Conservation (phyloP, 192 early-diverging fungal species). For the Coemansia sp. region DNA sequence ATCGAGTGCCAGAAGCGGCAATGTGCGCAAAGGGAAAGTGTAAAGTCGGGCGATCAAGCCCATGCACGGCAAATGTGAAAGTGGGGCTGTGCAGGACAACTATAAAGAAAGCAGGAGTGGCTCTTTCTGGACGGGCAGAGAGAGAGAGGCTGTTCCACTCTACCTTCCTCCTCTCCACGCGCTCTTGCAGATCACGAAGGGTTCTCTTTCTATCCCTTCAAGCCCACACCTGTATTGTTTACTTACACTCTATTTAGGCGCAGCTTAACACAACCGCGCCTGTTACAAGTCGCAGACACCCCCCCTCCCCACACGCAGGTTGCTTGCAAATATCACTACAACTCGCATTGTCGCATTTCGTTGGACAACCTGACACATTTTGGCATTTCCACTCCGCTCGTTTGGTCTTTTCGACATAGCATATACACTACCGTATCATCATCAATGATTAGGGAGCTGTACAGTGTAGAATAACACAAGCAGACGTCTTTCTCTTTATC, state of each 20-base stretch:
- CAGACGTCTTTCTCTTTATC: slow-evolving; percentile 5
- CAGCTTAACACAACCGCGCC: background rate
- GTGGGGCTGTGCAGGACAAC: background rate
- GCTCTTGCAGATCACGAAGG: background rate
- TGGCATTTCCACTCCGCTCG: too few species aligned
- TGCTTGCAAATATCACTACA: background rate
- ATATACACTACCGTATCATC: background rate
- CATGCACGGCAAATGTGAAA: background rate
- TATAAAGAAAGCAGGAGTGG: background rate
- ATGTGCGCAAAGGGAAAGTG: background rate
- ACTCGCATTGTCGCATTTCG: background rate
- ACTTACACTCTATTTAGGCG: background rate
- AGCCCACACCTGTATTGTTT: background rate
- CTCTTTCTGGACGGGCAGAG: background rate
- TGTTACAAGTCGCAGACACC: background rate
- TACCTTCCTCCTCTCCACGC: background rate
- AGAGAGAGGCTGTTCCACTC: background rate
- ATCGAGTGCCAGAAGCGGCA: background rate
- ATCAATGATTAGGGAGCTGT: background rate
- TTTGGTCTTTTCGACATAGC: background rate
- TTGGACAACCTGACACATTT: background rate
- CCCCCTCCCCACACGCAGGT: background rate
- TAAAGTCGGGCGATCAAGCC: background rate
- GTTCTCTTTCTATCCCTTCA: background rate
- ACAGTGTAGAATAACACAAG: background rate